Conservation (phyloP, 78 protist genomes). For the Bigelowiella natans region DNA sequence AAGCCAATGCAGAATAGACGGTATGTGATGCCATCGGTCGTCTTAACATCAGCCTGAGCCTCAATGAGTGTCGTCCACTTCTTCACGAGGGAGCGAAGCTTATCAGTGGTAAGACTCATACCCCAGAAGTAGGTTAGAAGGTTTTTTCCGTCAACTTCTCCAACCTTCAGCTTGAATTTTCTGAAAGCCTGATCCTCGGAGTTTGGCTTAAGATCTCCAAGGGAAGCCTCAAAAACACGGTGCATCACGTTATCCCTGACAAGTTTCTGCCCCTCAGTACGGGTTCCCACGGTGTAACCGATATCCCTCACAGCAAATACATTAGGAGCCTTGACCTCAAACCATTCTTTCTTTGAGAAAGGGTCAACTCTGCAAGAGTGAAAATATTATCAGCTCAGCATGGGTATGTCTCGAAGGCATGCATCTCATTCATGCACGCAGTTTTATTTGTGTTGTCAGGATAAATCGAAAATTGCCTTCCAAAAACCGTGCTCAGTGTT, state of each 20-base stretch:
- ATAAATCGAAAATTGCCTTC: neutral
- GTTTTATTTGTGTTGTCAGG: neutral
- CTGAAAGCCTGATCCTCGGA: constrained; percentile 82
- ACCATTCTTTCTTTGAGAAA: constrained; percentile 95
- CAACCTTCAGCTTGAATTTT: constrained; percentile 76
- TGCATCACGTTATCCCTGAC: constrained; percentile 77
- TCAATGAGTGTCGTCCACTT: constrained; percentile 97
- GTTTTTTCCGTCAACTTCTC: constrained; percentile 86
- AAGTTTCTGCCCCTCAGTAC: constrained; percentile 62
- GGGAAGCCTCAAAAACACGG: constrained; percentile 88
- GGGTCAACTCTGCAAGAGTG: constrained; percentile 67
- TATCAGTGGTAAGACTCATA: constrained; percentile 93
- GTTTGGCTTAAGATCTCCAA: constrained; percentile 79
- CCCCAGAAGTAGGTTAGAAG: constrained; percentile 95
- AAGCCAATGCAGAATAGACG: constrained; percentile 90
- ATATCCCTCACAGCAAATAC: constrained; percentile 63
- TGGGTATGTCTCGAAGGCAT: neutral
- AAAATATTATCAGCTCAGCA: neutral
- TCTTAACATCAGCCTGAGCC: constrained; percentile 76
- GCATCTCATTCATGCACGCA: neutral
- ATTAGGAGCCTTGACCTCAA: constrained; percentile 86
- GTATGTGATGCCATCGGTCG: constrained; percentile 80
- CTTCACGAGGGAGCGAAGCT: constrained; percentile 75
- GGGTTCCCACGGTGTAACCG: constrained; percentile 88
- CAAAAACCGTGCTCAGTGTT: neutral